A percentile compares a stretch with the other conserved stretches of the same genome.
Evolutionary conservation across 495 filamentous ascomycete species (phyloP).

Genomic region (Daldinia caldariorum): DNA sequence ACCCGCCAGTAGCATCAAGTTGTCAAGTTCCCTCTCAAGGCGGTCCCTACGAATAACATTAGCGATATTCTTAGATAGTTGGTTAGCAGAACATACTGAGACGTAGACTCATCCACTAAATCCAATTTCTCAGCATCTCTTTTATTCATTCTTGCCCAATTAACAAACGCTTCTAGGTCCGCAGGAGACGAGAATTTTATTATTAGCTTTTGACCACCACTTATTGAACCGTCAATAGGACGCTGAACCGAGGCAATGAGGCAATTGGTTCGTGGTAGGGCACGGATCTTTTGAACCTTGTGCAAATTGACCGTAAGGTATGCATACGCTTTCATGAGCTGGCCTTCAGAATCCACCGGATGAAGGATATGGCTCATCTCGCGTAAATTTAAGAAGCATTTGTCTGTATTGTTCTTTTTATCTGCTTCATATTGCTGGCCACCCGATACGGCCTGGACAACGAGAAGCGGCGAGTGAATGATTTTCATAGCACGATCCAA

Average conservation of each 20-base stretch:
- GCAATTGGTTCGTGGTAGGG: slow-evolving; percentile 9
- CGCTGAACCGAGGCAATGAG: slow-evolving; percentile 19
- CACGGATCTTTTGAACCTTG: background rate
- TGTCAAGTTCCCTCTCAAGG: slow-evolving; percentile 29
- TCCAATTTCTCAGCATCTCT: background rate
- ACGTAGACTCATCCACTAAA: background rate
- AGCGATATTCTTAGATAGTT: slow-evolving; percentile 8
- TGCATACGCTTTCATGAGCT: slow-evolving; percentile 19
- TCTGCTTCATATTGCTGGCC: slow-evolving; percentile 27
- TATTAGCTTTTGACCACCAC: slow-evolving; percentile 25
- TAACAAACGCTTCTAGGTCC: slow-evolving; percentile 27
- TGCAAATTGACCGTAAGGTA: slow-evolving; percentile 38
- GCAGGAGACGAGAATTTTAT: slow-evolving; percentile 35
- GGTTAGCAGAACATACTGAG: slow-evolving; percentile 23
- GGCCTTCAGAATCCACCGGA: slow-evolving; percentile 23
- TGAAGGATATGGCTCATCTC: slow-evolving; percentile 30
- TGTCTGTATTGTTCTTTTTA: background rate
- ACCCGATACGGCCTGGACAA: slow-evolving; percentile 42
- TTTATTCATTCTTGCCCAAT: slow-evolving; percentile 28
- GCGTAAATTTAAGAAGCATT: slow-evolving; percentile 35
- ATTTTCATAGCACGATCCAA: slow-evolving; percentile 19
- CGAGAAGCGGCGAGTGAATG: slow-evolving; percentile 25
- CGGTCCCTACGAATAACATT: slow-evolving; percentile 28
- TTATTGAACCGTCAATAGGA: slow-evolving; percentile 1
- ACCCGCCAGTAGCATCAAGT: slow-evolving; percentile 17